Evolutionary conservation across 352 stramenopile genomes (phyloP).

Genomic region (Pythium oligandrum): DNA sequence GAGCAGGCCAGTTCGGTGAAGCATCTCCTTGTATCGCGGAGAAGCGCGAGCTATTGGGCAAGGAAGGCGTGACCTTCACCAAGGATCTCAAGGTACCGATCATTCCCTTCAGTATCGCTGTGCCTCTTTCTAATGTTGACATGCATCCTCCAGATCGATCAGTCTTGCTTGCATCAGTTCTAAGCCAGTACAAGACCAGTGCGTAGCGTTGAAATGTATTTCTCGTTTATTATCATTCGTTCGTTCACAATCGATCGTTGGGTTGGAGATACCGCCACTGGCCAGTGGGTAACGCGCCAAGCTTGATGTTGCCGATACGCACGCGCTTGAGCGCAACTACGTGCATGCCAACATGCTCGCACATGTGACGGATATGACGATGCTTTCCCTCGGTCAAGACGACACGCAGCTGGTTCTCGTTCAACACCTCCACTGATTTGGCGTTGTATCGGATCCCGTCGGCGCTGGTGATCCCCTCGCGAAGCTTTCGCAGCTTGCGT

Average conservation of each 20-base stretch:
- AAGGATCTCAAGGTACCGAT: constrained; percentile 46
- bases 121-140: neutral
- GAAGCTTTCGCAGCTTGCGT: constrained; percentile 35
- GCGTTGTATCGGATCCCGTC: constrained; percentile 66
- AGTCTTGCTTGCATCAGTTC: constrained; percentile 46
- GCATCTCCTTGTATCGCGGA: constrained; percentile 55
- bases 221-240: neutral
- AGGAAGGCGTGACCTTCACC: constrained; percentile 64
- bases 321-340: constrained; percentile 91
- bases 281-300: constrained; percentile 63
- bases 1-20: constrained; percentile 49
- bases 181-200: constrained; percentile 3
- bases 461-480: constrained; percentile 43
- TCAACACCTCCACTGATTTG: constrained; percentile 76
- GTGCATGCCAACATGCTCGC: constrained; percentile 84
- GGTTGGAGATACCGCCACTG: constrained; percentile 81
- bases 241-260: constrained; percentile 46
- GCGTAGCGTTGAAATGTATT: neutral
- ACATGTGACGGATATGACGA: constrained; percentile 96
- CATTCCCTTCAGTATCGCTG: neutral
- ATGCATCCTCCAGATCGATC: constrained; percentile 29
- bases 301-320: constrained; percentile 85
- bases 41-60: constrained; percentile 53
- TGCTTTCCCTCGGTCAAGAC: constrained; percentile 94
- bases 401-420: constrained; percentile 80